Evolutionary conservation across 2,329 filamentous ascomycete species (phyloP), one percentile per base, ranked within the genome.

Genomic region (Penicillium freii): DNA sequence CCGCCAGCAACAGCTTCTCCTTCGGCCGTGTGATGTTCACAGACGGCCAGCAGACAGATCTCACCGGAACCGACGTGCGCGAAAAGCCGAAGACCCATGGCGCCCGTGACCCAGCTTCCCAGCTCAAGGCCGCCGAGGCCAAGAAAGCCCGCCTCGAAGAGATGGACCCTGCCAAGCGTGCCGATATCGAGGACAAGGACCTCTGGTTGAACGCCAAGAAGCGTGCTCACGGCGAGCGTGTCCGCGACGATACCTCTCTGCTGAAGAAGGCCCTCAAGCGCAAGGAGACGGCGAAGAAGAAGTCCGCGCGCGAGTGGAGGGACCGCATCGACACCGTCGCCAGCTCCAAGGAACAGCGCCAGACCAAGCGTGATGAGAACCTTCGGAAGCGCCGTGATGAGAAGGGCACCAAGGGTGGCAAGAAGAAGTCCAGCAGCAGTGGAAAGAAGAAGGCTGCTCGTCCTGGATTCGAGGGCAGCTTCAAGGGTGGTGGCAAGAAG

Each of bases 201-300:
- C 81, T 87, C 57, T 99, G 94, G 94, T 81, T 97, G 58, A 93
- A 90, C 47, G 94, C 94, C 2, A 89, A 93, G 75, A 91, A 91
- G 75, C 87, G 89, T 25, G 91, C 89, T 1, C 90, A 96, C 73
- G 94, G 94, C 48, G 92, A 96, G 71, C 90, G 91, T 71, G 88
- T 97, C 34, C 87, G 86, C 59, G 92, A 97, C 70, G 91, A 96
- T 73, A 91, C 91, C 62, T 86, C 84, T 45, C 78, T 96, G 56
- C 82, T 99, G 29, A 97, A 96, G 82, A 97, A 96, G 81, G 90
- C 92, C 0, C 81, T 97, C 64, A 97, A 97, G 83, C 87, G 93
- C 65, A 95, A 96, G 79, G 91, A 97, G 69, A 86, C 87, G 65
- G 80, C 84, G 51, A 97, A 97, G 85, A 88, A 87, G 77, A 96